phyloP scores from a whole-genome alignment of 768 basidiomycete genomes.

The Boletus rufocinnamomeus region DNA sequence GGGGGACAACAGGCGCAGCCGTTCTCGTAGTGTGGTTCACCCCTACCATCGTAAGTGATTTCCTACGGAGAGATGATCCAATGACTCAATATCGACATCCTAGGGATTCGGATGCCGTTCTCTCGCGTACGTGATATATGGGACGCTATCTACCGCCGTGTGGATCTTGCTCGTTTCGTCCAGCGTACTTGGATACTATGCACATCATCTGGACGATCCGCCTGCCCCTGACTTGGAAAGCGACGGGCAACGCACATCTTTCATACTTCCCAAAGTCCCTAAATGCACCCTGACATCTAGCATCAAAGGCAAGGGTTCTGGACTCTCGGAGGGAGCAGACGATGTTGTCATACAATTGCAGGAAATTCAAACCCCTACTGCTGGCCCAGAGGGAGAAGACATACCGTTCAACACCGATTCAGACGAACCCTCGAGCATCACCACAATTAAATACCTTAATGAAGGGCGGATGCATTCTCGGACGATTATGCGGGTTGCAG shows the following conservation, averaged over 20 bases:
- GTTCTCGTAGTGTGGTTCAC: conserved; percentile 32
- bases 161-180: conserved; percentile 36
- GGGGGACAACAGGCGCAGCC: conserved; percentile 35
- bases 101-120: conserved; percentile 41
- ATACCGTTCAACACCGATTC: background rate
- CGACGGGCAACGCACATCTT: background rate
- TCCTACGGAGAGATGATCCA: background rate
- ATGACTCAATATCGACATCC: background rate
- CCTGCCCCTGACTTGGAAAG: background rate
- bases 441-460: background rate
- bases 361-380: background rate
- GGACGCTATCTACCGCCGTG: conserved; percentile 27
- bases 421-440: background rate
- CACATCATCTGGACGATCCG: conserved; percentile 6
- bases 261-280: too few relatives aligned
- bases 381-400: background rate
- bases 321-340: background rate
- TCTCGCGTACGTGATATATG: conserved; percentile 34
- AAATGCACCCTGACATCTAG: too few relatives aligned
- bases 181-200: conserved; percentile 29
- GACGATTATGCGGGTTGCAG: conserved; percentile 1
- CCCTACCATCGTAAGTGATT: conserved; percentile 30
- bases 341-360: background rate
- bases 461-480: background rate
- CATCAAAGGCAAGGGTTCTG: too few relatives aligned